Base-by-base conservation (phyloP, 441 rosid species). In the Adansonia rubrostipa region DNA sequence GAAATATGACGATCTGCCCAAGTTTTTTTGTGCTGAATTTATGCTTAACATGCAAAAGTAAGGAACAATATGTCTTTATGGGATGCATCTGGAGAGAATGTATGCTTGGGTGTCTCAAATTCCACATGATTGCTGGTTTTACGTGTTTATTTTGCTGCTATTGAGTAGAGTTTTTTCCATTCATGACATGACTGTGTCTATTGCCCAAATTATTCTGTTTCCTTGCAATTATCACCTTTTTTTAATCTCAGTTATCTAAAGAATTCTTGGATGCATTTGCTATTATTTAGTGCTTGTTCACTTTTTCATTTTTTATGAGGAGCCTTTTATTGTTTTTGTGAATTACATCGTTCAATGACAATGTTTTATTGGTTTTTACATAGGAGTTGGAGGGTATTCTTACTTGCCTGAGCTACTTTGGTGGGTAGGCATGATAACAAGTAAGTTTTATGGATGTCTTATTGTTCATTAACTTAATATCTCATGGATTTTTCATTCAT, bases 401-500 rank as follows among this genome's bases (percentile, higher is more conserved):
- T 91, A 91, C 84, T 87, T 91, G 54, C 86, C 84, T 54, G 91
- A 91, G 88, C 95, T 93, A 80, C 91, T 91, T 60, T 91, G 95
- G 95, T 91, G 93, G 95, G 82, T 82, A 44, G 95, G 95, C 85
- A 90, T 91, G 89, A 88, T 86, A 72, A 87, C 95, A 50, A 91
- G 93, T 91, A 85, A 89, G 92, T 84, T 64, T n/a, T 50, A 33
- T 53, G 17, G 47, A 33, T 64, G 24, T 51, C 33, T 63, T 36
- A 6, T 42, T 10, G 57, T n/a, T 48, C 61, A 33, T 42, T 50
- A 17, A 62, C 58, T 51, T 11, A 17, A 33, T 33, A 40, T 40
- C 33, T 57, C 7, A 3, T 57, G 53, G 7, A 57, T 19, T 20
- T 40, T n/a, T n/a, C 11, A 40, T 71, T 72, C 40, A 2, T 22